Percentiles rank a stretch among this genome's conserved stretches.
phyloP scores from a whole-genome alignment of 2,329 filamentous ascomycete genomes.

The Aureobasidium sp. region DNA sequence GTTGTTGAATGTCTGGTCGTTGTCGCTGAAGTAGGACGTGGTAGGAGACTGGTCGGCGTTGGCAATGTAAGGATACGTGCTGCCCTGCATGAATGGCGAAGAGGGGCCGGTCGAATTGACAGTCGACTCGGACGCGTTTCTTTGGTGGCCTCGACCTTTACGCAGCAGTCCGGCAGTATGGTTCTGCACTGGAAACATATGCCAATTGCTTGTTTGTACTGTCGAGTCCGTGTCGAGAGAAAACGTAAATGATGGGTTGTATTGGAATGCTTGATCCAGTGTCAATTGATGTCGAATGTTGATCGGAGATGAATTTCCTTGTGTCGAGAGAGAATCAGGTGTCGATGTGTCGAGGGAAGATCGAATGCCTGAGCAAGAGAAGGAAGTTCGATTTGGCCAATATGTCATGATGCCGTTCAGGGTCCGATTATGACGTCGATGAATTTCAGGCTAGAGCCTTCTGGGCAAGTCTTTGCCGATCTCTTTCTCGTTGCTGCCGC shows the following conservation, averaged over 20 bases:
- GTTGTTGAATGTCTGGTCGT: conserved; percentile 16
- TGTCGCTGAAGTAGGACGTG: conserved; percentile 29
- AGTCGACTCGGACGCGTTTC: conserved; percentile 30
- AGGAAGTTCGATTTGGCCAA: background rate
- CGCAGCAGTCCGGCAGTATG: conserved; percentile 1
- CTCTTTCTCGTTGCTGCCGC: background rate
- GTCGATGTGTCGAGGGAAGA: background rate
- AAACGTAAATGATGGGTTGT: background rate
- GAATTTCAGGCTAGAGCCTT: background rate
- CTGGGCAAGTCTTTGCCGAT: conserved; percentile 3
- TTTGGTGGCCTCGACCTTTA: conserved; percentile 1
- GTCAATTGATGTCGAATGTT: conserved; percentile 5
- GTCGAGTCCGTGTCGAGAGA: background rate
- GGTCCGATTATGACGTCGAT: conserved; percentile 4
- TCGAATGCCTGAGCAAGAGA: conserved; percentile 11
- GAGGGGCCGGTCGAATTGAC: conserved; percentile 38
- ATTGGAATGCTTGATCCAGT: background rate
- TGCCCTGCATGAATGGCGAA: conserved; percentile 36
- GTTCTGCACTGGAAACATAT: conserved; percentile 12
- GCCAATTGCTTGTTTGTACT: background rate
- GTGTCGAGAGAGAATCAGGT: background rate
- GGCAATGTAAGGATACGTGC: conserved; percentile 36
- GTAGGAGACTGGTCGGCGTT: conserved; percentile 39
- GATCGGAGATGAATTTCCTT: background rate
- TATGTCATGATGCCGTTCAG: conserved; percentile 3